Base-by-base conservation (phyloP, 2,329 filamentous ascomycete species). In the Dothistroma pini region DNA sequence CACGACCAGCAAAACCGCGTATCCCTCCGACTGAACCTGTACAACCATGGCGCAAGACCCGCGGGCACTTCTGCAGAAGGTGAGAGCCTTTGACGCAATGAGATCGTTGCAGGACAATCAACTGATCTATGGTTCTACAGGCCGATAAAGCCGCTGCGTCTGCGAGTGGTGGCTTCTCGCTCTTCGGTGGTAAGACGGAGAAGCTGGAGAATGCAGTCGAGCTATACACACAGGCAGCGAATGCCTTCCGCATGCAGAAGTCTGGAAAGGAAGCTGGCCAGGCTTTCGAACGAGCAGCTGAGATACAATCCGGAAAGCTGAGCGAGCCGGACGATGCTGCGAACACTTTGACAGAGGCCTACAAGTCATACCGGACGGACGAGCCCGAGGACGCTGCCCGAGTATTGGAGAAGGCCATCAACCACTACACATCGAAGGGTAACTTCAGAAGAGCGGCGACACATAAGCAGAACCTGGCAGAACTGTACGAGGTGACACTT, bases 321-420 rank as follows among this genome's bases (percentile, higher is more conserved):
- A 96, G 92, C 74, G 93, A 97, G 73, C 90, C 89, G 48, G 91
- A 96, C 74, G 95, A 97, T 74, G 91, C 92, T 53, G 93, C 93
- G 66, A 96, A 96, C 77, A 89, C 89, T 53, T 81, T 92, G 63
- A 86, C 89, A 71, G 93, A 97, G 75, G 95, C 95, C 56, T 97
- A 93, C 84, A 97, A 97, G 81, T 89, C 91, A 62, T 97, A 97
- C 80, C 85, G 89, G 71, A 96, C 92, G 78, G 87, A 89, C 57
- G 87, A 90, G 70, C 92, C 92, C 21, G 83, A 91, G 73, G 89
- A 93, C 71, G 93, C 93, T 16, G 90, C 89, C 49, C 83, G 90
- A 63, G 92, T 90, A 72, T 80, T 97, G 59, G 86, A 91, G 66
- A 80, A 87, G 66, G 89, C 92, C 47, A 91, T 97, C 74, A 82